These are phyloP conservation scores for Lachnellula occidentalis DNA, from an alignment of 2,329 filamentous ascomycete species.

Conservation along the genomic window DNA sequence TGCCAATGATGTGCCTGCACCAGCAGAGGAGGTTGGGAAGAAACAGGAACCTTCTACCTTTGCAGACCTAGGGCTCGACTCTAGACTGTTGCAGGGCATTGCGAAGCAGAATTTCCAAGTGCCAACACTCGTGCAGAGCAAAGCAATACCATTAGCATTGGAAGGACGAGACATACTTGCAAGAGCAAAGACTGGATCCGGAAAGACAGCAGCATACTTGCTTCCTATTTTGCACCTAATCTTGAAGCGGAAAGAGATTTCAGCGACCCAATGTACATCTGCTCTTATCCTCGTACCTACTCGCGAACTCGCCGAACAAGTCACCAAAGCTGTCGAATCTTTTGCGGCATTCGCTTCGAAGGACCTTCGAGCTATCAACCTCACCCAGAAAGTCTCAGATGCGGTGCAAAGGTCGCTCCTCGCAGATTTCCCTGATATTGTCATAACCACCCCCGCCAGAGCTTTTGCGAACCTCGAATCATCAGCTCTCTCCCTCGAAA, in stretches of 20 bases:
- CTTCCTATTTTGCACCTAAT: conserved; percentile 83
- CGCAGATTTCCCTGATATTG: conserved; percentile 78
- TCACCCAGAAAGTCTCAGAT: conserved; percentile 86
- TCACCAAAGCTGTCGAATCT: conserved; percentile 69
- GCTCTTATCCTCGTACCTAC: conserved; percentile 92
- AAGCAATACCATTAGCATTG: conserved; percentile 81
- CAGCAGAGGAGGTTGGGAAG: conserved; percentile 27
- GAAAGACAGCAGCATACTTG: conserved; percentile 95
- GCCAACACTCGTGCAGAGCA: conserved; percentile 83
- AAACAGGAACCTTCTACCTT: conserved; percentile 49
- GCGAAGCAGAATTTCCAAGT: conserved; percentile 76
- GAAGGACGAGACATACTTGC: conserved; percentile 86
- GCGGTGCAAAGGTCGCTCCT: conserved; percentile 83
- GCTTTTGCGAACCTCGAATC: conserved; percentile 73
- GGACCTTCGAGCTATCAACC: conserved; percentile 74
- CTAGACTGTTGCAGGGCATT: conserved; percentile 79
- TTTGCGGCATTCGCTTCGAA: conserved; percentile 82
- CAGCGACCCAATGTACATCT: conserved; percentile 52
- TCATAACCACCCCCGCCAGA: conserved; percentile 85
- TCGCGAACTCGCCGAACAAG: conserved; percentile 88
- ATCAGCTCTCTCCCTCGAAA: conserved; percentile 63
- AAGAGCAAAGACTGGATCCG: conserved; percentile 89
- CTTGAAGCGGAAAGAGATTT: conserved; percentile 69
- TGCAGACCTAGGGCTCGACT: conserved; percentile 71
- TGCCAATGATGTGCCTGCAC: conserved; percentile 45